A percentile compares a stretch with the other conserved stretches of the same genome.
These are phyloP conservation scores for Tripterygium wilfordii DNA, from an alignment of 177 flowering plant genomes.

Conservation along the genomic window DNA sequence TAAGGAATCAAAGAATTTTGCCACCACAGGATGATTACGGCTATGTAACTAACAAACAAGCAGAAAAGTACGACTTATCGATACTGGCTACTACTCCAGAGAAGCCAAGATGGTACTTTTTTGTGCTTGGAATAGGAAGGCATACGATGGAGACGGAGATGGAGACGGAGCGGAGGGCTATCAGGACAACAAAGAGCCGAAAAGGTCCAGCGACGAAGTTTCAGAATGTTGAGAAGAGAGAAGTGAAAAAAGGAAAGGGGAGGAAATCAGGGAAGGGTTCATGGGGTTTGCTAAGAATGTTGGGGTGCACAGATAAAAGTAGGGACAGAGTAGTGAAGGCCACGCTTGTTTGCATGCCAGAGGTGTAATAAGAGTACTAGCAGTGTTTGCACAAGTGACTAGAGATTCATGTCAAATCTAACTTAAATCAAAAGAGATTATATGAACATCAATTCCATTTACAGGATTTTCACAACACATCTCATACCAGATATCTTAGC, in stretches of 20 bases:
- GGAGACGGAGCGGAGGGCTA: slow-evolving; percentile 30
- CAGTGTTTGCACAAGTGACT: too few relatives aligned
- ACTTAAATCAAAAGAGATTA: too few relatives aligned
- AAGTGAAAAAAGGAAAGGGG: too few relatives aligned
- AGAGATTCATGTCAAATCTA: too few relatives aligned
- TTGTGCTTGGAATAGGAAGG: slow-evolving; percentile 23
- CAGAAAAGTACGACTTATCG: slow-evolving; percentile 3
- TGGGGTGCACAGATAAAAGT: slow-evolving; percentile 14
- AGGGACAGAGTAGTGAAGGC: slow-evolving; percentile 1
- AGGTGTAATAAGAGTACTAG: background rate
- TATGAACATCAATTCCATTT: too few relatives aligned
- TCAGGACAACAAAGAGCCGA: slow-evolving; percentile 28
- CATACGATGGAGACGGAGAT: slow-evolving; percentile 17
- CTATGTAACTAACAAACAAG: too few relatives aligned
- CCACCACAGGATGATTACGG: too few relatives aligned
- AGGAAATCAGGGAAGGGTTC: slow-evolving; percentile 8
- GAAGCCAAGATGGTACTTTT: slow-evolving; percentile 22
- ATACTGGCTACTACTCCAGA: slow-evolving; percentile 10
- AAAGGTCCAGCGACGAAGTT: slow-evolving; percentile 1
- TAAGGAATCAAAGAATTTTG: too few relatives aligned
- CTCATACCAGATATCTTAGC: too few relatives aligned
- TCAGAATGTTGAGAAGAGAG: background rate
- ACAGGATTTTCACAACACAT: too few relatives aligned
- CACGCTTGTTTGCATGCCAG: slow-evolving; percentile 4
- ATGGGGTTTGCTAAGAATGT: slow-evolving; percentile 20